Percentiles rank a stretch among this genome's conserved stretches.
phyloP scores from a whole-genome alignment of 2,329 filamentous ascomycete species.

The Sporothrix brasiliensis region DNA sequence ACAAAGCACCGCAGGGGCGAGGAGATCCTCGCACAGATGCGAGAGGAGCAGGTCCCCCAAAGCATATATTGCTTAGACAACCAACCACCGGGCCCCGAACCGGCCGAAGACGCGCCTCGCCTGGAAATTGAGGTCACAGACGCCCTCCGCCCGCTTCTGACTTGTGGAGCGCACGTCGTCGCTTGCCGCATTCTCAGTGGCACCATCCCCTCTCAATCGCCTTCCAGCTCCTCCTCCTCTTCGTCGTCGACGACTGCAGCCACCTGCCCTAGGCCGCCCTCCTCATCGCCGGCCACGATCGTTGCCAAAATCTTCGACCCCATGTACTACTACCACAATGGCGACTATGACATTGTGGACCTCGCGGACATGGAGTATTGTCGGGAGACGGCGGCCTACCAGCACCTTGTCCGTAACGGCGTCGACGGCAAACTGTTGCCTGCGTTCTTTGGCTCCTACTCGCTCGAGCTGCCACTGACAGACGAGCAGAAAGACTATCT shows the following conservation, averaged over 20 bases:
- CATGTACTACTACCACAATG: constrained; percentile 35
- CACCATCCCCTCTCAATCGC: background rate
- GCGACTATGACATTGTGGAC: constrained; percentile 34
- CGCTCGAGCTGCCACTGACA: constrained; percentile 29
- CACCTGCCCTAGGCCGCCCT: background rate
- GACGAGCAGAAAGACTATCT: constrained; percentile 25
- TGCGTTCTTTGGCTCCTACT: constrained; percentile 32
- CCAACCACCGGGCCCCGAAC: constrained; percentile 31
- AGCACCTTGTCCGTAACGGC: constrained; percentile 30
- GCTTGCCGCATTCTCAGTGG: constrained; percentile 31
- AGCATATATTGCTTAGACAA: constrained; percentile 35
- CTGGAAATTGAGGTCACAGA: constrained; percentile 30
- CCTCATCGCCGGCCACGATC: background rate
- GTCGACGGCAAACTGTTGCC: constrained; percentile 34
- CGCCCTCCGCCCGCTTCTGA: constrained; percentile 22
- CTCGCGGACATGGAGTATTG: constrained; percentile 36
- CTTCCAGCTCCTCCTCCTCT: background rate
- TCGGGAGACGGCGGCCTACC: constrained; percentile 34
- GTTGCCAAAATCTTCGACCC: constrained; percentile 37
- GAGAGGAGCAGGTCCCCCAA: constrained; percentile 31
- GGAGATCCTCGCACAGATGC: constrained; percentile 27
- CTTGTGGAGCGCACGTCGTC: constrained; percentile 31
- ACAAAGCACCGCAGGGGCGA: constrained; percentile 30
- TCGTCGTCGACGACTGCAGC: background rate
- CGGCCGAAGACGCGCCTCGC: background rate